These are phyloP conservation scores for Naganishia vishniacii DNA, from an alignment of 768 basidiomycete species.

Conservation along the genomic window DNA sequence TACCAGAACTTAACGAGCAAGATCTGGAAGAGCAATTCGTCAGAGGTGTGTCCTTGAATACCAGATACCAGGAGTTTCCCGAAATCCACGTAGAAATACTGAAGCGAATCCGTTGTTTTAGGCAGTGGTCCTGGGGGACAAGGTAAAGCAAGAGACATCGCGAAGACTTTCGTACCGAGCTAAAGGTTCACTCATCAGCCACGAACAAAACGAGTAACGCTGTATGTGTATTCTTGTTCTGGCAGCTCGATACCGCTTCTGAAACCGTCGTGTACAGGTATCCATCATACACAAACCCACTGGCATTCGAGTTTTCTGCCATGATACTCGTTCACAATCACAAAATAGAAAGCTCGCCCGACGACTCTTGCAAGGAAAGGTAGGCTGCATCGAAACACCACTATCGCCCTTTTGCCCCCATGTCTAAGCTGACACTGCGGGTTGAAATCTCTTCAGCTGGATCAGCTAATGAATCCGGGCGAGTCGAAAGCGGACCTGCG, in stretches of 20 bases:
- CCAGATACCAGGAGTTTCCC: too few relatives aligned
- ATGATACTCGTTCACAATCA: conserved; percentile 76
- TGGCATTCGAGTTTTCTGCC: conserved; percentile 76
- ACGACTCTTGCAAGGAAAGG: conserved; percentile 69
- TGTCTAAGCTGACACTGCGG: too few relatives aligned
- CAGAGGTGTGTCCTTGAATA: conserved; percentile 64
- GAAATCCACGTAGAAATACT: conserved; percentile 10
- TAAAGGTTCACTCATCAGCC: conserved; percentile 48
- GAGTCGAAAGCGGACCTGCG: conserved; percentile 65
- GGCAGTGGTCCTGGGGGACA: conserved; percentile 94
- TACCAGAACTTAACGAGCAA: conserved; percentile 66
- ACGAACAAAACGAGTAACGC: conserved; percentile 82
- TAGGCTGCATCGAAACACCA: conserved; percentile 30
- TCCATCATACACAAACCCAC: conserved; percentile 84
- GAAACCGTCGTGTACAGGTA: conserved; percentile 52
- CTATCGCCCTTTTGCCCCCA: too few relatives aligned
- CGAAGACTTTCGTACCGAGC: neutral
- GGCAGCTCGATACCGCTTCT: neutral
- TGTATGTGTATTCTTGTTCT: conserved; percentile 23
- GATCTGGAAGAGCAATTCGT: conserved; percentile 86
- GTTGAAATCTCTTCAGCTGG: conserved; percentile 55
- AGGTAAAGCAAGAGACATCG: conserved; percentile 23
- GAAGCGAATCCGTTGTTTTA: conserved; percentile 41
- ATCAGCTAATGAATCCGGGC: conserved; percentile 67
- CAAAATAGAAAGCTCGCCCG: conserved; percentile 75